Evolutionary conservation across 2,329 filamentous ascomycete genomes (phyloP), one percentile per base, ranked within the genome.

Genomic region (Ophiocordyceps camponoti-rufipedis): DNA sequence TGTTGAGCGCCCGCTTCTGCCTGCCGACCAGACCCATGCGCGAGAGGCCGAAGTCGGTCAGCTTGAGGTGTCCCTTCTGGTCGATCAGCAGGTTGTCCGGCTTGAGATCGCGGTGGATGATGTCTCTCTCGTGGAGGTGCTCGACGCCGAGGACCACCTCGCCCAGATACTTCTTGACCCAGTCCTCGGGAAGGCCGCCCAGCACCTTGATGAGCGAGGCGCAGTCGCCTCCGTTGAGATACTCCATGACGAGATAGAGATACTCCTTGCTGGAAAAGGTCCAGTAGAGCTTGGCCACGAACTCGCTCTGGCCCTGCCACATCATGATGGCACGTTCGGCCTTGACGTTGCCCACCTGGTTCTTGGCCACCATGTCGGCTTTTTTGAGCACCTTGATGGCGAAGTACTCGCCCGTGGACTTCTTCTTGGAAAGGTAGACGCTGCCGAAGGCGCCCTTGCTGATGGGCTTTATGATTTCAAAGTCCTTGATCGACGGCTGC

Each of bases 311-410:
- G 19, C 91, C 91, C 65, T 98, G 91, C 85, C 91, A 96, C 91
- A 98, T 98, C 91, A 98, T 96, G 58, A 98, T 98, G 19, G 93
- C 93, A 52, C 91, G 78, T 64, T 98, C 91, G 9, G 93, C 91
- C 64, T 98, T 96, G 56, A 98, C 91, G 57, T 98, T 98, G 53
- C 91, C 94, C 54, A 98, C 88, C 60, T 98, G 91, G 60, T 98
- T 98, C 65, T 98, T 98, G 49, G 91, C 91, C 50, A 98, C 86
- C 91, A 98, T 98, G 68, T 98, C 91, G n/a, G 91, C 88, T 64
- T 98, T 98, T 60, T 96, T 96, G 48, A 98, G 64, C 1, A 96
- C 91, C 59, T 98, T 98, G 67, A 98, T 96, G 10, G 91, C 91
- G 60, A 89, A 98, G 62, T 98, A 98, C 56, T 98, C 91, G 42